Evolutionary conservation across 2,329 filamentous ascomycete species (phyloP).

Genomic region (Cryphonectria nitschkei): DNA sequence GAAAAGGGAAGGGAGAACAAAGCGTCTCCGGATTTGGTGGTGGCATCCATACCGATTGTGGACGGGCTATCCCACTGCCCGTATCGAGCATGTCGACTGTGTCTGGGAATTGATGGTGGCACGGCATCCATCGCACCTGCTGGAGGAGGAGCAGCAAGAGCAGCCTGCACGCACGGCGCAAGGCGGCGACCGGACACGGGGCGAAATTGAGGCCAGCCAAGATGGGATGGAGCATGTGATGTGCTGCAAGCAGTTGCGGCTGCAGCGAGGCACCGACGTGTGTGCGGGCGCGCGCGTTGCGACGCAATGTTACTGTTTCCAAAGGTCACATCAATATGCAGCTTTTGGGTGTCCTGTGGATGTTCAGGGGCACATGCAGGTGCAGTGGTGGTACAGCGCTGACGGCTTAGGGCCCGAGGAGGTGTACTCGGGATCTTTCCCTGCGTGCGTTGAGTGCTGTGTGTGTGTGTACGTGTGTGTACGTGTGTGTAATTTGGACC

Average conservation of each 20-base stretch:
- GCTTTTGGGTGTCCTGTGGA: not conserved
- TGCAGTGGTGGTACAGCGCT: not conserved
- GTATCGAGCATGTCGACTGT: slow-evolving; percentile 31
- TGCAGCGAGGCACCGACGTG: not conserved
- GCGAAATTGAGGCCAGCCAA: not conserved
- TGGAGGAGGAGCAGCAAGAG: slow-evolving; percentile 1
- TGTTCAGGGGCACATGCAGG: slow-evolving; percentile 10
- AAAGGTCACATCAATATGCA: not conserved
- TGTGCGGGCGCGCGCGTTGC: not conserved
- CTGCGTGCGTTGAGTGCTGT: too few species aligned
- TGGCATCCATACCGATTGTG: slow-evolving; percentile 6
- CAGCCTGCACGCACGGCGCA: not conserved
- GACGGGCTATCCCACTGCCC: slow-evolving; percentile 23
- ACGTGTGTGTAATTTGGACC: not conserved
- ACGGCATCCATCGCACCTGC: slow-evolving; percentile 27
- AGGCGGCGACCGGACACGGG: not conserved
- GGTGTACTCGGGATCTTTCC: too few species aligned
- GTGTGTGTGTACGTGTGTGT: not conserved
- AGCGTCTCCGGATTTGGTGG: not conserved
- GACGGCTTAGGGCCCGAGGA: too few species aligned
- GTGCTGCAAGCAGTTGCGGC: not conserved
- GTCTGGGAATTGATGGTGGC: slow-evolving; percentile 31
- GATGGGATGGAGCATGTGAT: not conserved
- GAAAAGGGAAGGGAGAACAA: not conserved
- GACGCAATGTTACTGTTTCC: not conserved